Conservation (phyloP, 176 grass and related monocot species). For the Zea mays region DNA sequence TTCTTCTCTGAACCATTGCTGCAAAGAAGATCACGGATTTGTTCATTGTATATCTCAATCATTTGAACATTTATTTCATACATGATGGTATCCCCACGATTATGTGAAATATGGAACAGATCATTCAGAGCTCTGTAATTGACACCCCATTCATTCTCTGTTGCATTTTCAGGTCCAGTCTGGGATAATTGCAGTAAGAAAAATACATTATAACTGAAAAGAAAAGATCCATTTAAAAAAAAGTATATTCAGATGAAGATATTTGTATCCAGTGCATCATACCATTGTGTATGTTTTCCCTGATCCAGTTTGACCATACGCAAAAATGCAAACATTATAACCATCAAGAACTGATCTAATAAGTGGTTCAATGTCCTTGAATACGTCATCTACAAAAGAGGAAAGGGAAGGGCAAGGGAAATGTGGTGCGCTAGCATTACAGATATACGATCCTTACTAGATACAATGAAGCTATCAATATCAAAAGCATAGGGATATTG, state of each 20-base stretch:
- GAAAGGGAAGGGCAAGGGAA: background rate
- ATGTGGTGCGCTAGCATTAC: constrained; percentile 3
- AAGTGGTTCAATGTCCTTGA: constrained; percentile 77
- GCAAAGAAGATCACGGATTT: constrained; percentile 76
- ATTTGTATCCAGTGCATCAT: constrained; percentile 23
- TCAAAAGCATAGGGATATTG: background rate
- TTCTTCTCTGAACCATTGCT: constrained; percentile 63
- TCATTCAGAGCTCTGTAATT: constrained; percentile 87
- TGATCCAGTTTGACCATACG: constrained; percentile 97
- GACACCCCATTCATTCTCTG: constrained; percentile 76
- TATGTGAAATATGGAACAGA: constrained; percentile 74
- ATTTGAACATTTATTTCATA: constrained; percentile 91
- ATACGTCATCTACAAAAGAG: constrained; percentile 66
- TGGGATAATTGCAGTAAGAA: constrained; percentile 44
- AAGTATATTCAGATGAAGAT: background rate
- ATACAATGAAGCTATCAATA: background rate
- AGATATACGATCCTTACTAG: constrained; percentile 21
- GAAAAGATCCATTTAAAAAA: background rate
- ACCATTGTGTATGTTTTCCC: constrained; percentile 99
- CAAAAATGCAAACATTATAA: constrained; percentile 94
- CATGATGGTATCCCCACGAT: constrained; percentile 52
- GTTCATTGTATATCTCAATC: constrained; percentile 97
- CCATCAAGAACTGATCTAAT: constrained; percentile 93
- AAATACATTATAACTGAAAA: background rate
- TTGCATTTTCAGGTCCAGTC: constrained; percentile 68